Percentiles rank a stretch among this genome's conserved stretches.
phyloP scores from a whole-genome alignment of 805 yeast species.

The Candida bentonensis region DNA sequence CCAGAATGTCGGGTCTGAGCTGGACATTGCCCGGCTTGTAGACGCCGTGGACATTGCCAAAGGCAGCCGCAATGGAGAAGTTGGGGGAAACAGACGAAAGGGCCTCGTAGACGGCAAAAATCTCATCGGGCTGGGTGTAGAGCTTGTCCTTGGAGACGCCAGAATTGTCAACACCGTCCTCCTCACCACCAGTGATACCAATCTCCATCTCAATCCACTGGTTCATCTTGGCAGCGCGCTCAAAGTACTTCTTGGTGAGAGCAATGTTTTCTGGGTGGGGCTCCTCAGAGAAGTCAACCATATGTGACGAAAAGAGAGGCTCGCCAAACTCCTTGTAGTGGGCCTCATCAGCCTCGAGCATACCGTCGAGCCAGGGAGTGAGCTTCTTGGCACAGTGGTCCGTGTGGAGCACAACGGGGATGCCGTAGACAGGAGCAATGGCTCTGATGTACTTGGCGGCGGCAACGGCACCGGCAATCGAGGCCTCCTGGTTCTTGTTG shows the following conservation, averaged over 20 bases:
- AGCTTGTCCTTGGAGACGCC: slow-evolving; percentile 72
- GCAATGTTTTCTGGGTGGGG: slow-evolving; percentile 89
- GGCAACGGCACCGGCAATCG: slow-evolving; percentile 89
- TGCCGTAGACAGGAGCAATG: slow-evolving; percentile 90
- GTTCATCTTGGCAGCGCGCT: slow-evolving; percentile 82
- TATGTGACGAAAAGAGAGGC: slow-evolving; percentile 97
- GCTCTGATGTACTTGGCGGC: slow-evolving; percentile 97
- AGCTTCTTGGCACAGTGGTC: slow-evolving; percentile 99
- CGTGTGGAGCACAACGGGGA: slow-evolving; percentile 94
- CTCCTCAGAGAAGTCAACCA: slow-evolving; percentile 97
- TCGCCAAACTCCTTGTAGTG: slow-evolving; percentile 76
- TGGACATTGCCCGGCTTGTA: slow-evolving; percentile 98
- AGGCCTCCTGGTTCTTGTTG: slow-evolving; percentile 86
- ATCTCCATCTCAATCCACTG: slow-evolving; percentile 99
- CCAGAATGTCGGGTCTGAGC: slow-evolving; percentile 83
- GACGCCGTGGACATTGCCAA: slow-evolving; percentile 99
- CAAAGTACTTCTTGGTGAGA: slow-evolving; percentile 88
- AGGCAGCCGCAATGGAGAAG: slow-evolving; percentile 99
- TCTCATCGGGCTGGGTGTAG: slow-evolving; percentile 94
- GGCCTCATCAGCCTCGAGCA: slow-evolving; percentile 93
- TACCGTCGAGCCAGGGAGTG: slow-evolving; percentile 97
- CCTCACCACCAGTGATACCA: slow-evolving; percentile 99
- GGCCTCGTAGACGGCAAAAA: slow-evolving; percentile 81
- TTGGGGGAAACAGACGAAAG: slow-evolving; percentile 83
- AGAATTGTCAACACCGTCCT: slow-evolving; percentile 99